Evolutionary conservation across 805 yeast genomes (phyloP).

Genomic region (Kodamaea laetipori): DNA sequence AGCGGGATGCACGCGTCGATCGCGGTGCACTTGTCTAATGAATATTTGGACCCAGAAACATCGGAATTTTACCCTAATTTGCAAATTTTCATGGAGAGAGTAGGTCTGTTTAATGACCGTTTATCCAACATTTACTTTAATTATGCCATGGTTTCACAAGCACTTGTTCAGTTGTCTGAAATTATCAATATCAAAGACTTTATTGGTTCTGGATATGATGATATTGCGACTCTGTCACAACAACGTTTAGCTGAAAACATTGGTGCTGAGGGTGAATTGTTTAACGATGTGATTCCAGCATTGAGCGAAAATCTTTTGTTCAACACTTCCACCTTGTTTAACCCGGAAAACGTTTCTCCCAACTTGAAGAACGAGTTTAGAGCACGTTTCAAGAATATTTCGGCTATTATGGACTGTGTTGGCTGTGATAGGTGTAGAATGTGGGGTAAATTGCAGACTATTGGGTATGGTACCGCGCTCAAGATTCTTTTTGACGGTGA

Average conservation of each 20-base stretch:
- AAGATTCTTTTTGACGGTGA: slow-evolving; percentile 82
- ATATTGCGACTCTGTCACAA: slow-evolving; percentile 11
- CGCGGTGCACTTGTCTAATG: slow-evolving; percentile 88
- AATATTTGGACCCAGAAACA: slow-evolving; percentile 60
- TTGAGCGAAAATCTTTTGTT: slow-evolving; percentile 46
- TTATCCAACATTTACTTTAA: slow-evolving; percentile 88
- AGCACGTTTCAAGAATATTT: slow-evolving; percentile 81
- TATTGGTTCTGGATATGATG: slow-evolving; percentile 27
- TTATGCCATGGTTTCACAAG: slow-evolving; percentile 82
- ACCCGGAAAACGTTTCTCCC: slow-evolving; percentile 46
- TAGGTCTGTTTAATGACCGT: slow-evolving; percentile 88
- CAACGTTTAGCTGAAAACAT: slow-evolving; percentile 53
- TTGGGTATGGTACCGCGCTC: slow-evolving; percentile 96
- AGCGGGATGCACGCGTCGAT: slow-evolving; percentile 96
- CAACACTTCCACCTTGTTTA: slow-evolving; percentile 48
- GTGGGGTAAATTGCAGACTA: slow-evolving; percentile 98
- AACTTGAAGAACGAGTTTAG: slow-evolving; percentile 83
- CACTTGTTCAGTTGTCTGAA: slow-evolving; percentile 62
- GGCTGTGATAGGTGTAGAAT: slow-evolving; percentile 96
- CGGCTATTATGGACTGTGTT: slow-evolving; percentile 95
- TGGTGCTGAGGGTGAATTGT: slow-evolving; percentile 33
- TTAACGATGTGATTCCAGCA: slow-evolving; percentile 39
- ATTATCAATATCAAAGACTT: slow-evolving; percentile 31
- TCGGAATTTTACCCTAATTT: slow-evolving; percentile 85
- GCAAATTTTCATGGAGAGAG: slow-evolving; percentile 80